Evolutionary conservation across 2,329 filamentous ascomycete species (phyloP).

Genomic region (Phialocephala sp.): DNA sequence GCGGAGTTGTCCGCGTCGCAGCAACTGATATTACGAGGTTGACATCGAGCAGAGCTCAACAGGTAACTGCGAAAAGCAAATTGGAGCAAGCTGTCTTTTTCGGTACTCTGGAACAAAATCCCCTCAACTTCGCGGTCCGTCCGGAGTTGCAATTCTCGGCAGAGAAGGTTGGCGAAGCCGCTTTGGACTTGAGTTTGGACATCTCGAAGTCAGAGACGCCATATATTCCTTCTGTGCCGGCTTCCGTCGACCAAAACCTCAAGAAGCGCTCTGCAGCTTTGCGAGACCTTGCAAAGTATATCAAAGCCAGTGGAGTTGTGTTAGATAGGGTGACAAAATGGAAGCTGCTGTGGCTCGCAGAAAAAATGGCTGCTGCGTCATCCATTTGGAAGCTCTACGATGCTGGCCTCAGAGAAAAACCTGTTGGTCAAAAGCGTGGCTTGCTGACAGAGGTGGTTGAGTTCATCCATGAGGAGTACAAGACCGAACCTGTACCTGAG

Average conservation of each 20-base stretch:
- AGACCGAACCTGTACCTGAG: constrained; percentile 67
- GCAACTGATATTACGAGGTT: constrained; percentile 65
- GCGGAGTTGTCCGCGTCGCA: constrained; percentile 64
- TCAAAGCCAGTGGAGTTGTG: constrained; percentile 68
- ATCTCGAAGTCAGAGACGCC: constrained; percentile 79
- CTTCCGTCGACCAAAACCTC: constrained; percentile 83
- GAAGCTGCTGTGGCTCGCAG: constrained; percentile 85
- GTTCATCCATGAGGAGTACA: constrained; percentile 77
- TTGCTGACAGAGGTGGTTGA: constrained; percentile 77
- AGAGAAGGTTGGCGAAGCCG: constrained; percentile 76
- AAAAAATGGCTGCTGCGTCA: constrained; percentile 83
- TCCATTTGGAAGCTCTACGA: constrained; percentile 85
- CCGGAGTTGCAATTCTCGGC: constrained; percentile 69
- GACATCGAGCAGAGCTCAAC: constrained; percentile 60
- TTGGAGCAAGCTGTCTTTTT: constrained; percentile 96
- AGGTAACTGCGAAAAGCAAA: constrained; percentile 83
- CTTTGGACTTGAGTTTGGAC: constrained; percentile 78
- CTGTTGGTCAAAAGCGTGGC: constrained; percentile 67
- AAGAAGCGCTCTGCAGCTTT: constrained; percentile 74
- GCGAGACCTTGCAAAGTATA: constrained; percentile 73
- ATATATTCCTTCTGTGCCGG: constrained; percentile 74
- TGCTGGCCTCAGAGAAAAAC: constrained; percentile 63
- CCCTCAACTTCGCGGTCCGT: constrained; percentile 81
- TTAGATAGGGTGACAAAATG: constrained; percentile 75
- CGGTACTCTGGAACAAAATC: constrained; percentile 79